These are phyloP conservation scores for Bodo saltans DNA, from an alignment of 78 protist genomes.

Conservation along the genomic window DNA sequence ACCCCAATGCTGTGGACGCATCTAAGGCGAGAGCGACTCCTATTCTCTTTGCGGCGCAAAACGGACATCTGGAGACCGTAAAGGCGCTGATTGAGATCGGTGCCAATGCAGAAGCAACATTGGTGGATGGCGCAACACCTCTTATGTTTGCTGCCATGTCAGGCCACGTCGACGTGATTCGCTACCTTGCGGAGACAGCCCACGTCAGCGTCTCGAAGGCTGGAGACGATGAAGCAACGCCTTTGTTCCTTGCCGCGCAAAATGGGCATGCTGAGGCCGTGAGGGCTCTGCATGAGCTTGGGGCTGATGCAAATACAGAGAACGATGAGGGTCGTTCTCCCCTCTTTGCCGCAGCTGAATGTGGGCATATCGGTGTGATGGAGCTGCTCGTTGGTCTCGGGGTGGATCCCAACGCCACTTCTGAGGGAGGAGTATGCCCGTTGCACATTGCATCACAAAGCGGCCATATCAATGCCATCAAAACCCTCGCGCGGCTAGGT, in stretches of 20 bases:
- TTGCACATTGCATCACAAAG: too few relatives aligned
- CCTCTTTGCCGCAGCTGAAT: too few relatives aligned
- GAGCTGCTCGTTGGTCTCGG: too few relatives aligned
- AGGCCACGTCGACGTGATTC: conserved; percentile 28
- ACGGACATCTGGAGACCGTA: conserved; percentile 18
- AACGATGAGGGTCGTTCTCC: too few relatives aligned
- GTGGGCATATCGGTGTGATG: too few relatives aligned
- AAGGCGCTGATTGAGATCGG: not conserved
- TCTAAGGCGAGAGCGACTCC: conserved; percentile 2
- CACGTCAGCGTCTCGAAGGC: conserved; percentile 1
- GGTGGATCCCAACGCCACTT: too few relatives aligned
- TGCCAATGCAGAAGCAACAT: conserved; percentile 13
- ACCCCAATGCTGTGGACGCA: not conserved
- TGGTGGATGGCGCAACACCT: conserved; percentile 26
- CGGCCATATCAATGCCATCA: too few relatives aligned
- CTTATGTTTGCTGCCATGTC: conserved; percentile 36
- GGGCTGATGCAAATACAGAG: not conserved
- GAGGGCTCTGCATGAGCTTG: not conserved
- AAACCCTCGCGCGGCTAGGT: too few relatives aligned
- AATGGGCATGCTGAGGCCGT: conserved; percentile 4
- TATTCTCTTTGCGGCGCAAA: conserved; percentile 9
- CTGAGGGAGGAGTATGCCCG: too few relatives aligned
- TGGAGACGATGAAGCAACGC: not conserved
- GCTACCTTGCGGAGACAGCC: conserved; percentile 18
- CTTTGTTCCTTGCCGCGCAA: conserved; percentile 6